Base-by-base conservation (phyloP, 2,329 filamentous ascomycete genomes). In the Orbilia oligospora region DNA sequence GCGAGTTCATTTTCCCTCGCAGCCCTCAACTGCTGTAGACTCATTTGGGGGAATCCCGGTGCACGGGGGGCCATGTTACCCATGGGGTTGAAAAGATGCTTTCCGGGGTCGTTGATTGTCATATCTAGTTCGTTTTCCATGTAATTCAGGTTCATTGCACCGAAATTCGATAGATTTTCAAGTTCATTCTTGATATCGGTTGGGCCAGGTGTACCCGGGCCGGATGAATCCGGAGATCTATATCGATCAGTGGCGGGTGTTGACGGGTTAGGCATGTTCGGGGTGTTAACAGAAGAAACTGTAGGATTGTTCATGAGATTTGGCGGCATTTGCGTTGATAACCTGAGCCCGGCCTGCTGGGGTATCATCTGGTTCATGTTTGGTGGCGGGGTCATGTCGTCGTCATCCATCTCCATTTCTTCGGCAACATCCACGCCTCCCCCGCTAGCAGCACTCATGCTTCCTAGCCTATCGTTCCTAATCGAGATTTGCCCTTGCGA, bases 321-420 rank as follows among this genome's bases (percentile, higher is more conserved):
- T 79, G 88, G 87, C 27, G 89, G 87, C 58, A 88, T 85, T 80
- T 87, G 85, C 55, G 73, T 82, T 78, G 86, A 86, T 82, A 87
- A 87, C 77, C 88, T 86, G 76, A 88, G 87, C 69, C 87, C 88
- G 81, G 89, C 90, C 70, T 88, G 88, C 71, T 87, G 86, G 69
- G 86, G 85, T 22, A 92, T 92, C 80, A 91, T 86, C 81, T 92
- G 75, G 70, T 78, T 78, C 68, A 78, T 71, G 49, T 76, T 81
- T 56, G 81, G 81, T 49, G 81, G 81, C 66, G 81, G 81, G 46
- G 81, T 82, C 79, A 82, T 81, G 44, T 82, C 81, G 38, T 82
- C 89, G 82, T 97, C 94, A 83, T 98, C 95, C 91, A 98, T 92
- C 83, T 98, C 95, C 95, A 98, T 97, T 83, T 97, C 93, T 66